Conservation (phyloP, 805 yeast species). For the Zygotorulaspora chibaensis region DNA sequence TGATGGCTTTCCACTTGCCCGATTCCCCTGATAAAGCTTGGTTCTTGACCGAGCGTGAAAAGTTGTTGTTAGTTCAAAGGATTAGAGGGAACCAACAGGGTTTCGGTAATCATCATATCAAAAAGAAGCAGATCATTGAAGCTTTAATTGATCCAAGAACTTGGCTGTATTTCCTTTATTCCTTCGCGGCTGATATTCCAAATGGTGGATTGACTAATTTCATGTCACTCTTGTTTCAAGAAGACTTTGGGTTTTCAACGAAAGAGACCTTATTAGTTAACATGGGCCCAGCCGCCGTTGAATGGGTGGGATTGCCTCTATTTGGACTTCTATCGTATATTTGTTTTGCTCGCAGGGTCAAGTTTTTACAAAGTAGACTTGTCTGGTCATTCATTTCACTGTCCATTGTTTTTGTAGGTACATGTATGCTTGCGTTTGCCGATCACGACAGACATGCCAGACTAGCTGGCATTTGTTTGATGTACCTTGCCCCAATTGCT, state of each 20-base stretch:
- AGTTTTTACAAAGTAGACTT: constrained; percentile 21
- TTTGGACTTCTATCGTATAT: constrained; percentile 28
- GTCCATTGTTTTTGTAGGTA: constrained; percentile 32
- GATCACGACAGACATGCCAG: constrained; percentile 31
- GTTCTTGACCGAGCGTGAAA: constrained; percentile 45
- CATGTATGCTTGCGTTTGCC: constrained; percentile 44
- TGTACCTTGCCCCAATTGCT: constrained; percentile 36
- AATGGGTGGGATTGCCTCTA: constrained; percentile 36
- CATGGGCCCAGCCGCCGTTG: constrained; percentile 47
- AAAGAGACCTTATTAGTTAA: constrained; percentile 41
- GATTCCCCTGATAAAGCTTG: constrained; percentile 50
- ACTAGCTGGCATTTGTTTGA: constrained; percentile 40
- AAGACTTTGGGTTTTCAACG: constrained; percentile 43
- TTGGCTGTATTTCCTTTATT: constrained; percentile 44
- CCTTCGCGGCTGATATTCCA: constrained; percentile 42
- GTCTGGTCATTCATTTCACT: constrained; percentile 35
- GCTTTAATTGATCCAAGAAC: constrained; percentile 47
- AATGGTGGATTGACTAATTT: constrained; percentile 56
- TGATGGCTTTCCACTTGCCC: constrained; percentile 49
- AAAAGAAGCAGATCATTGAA: constrained; percentile 50
- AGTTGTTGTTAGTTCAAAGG: constrained; percentile 46
- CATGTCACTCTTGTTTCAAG: constrained; percentile 41
- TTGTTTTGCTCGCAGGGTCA: constrained; percentile 16
- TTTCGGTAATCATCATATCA: constrained; percentile 52
- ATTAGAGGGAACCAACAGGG: constrained; percentile 55